A percentile compares a stretch with the other conserved stretches of the same genome.
These are phyloP conservation scores for Gossypium mustelinum DNA, from an alignment of 345 rosid species.

Conservation along the genomic window DNA sequence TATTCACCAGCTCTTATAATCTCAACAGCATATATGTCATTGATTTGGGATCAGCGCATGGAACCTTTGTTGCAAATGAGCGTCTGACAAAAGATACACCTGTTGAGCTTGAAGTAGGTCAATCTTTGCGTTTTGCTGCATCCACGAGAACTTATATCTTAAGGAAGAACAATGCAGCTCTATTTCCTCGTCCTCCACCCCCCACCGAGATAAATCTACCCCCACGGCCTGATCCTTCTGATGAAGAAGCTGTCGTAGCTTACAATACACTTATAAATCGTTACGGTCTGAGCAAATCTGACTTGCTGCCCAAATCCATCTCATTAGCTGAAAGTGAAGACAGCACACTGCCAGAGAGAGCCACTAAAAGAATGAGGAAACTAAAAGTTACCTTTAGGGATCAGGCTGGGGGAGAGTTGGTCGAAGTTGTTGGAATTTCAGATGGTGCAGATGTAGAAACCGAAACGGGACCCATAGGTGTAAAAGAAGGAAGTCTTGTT, in stretches of 20 bases:
- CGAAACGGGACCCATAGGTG: constrained; percentile 87
- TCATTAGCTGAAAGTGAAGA: constrained; percentile 22
- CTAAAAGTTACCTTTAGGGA: constrained; percentile 28
- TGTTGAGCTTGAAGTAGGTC: constrained; percentile 69
- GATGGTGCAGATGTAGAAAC: constrained; percentile 95
- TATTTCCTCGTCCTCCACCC: constrained; percentile 57
- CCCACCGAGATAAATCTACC: constrained; percentile 66
- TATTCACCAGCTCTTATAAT: not conserved
- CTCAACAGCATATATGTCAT: constrained; percentile 60
- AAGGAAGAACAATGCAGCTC: constrained; percentile 64
- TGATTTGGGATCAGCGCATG: constrained; percentile 78
- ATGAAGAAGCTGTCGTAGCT: constrained; percentile 79
- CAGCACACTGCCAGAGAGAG: constrained; percentile 33
- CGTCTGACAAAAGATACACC: constrained; percentile 66
- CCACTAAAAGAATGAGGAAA: constrained; percentile 33
- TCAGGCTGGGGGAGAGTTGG: constrained; percentile 86
- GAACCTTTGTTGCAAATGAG: constrained; percentile 91
- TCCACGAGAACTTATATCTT: constrained; percentile 80
- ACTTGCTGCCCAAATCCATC: constrained; percentile 22
- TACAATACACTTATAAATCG: constrained; percentile 85
- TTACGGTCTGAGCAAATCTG: constrained; percentile 50
- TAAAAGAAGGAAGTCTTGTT: constrained; percentile 91
- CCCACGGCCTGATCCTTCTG: constrained; percentile 72
- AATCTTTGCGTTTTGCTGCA: constrained; percentile 87
- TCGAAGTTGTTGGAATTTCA: constrained; percentile 84